Percentiles rank a stretch among this genome's conserved stretches.
Conservation (phyloP, 805 yeast species). For the Starmerella stigmatis region DNA sequence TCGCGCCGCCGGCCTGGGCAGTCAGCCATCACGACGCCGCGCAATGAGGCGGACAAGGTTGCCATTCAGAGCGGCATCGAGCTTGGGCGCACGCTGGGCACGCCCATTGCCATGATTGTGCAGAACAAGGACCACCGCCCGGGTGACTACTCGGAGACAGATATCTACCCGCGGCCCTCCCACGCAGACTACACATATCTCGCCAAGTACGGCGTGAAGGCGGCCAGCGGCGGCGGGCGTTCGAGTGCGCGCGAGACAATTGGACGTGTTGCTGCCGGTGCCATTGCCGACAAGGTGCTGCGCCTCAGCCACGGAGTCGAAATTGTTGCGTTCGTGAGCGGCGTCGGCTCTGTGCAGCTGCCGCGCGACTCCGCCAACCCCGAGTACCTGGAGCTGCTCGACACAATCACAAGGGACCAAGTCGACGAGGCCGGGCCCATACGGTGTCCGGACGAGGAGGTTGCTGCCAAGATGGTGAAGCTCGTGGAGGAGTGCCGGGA, state of each 20-base stretch:
- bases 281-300: constrained; percentile 89
- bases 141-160: constrained; percentile 89
- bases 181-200: constrained; percentile 95
- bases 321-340: constrained; percentile 92
- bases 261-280: constrained; percentile 98
- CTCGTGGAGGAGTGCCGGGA: constrained; percentile 81
- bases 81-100: constrained; percentile 78
- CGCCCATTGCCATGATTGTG: constrained; percentile 91
- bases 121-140: constrained; percentile 95
- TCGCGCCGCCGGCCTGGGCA: constrained; percentile 98
- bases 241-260: constrained; percentile 96
- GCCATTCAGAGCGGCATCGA: constrained; percentile 93
- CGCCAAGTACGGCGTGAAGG: constrained; percentile 82
- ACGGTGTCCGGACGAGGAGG: constrained; percentile 75
- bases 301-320: constrained; percentile 69
- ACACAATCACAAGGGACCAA: constrained; percentile 72
- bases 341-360: constrained; percentile 74
- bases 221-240: constrained; percentile 95
- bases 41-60: constrained; percentile 90
- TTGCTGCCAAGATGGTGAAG: constrained; percentile 70
- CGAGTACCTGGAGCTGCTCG: constrained; percentile 54
- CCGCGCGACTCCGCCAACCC: constrained; percentile 58
- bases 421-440: constrained; percentile 85
- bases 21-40: constrained; percentile 78
- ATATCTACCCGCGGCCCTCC: constrained; percentile 90